Evolutionary conservation across 768 basidiomycete species (phyloP).

Genomic region (Lactarius deliciosus): DNA sequence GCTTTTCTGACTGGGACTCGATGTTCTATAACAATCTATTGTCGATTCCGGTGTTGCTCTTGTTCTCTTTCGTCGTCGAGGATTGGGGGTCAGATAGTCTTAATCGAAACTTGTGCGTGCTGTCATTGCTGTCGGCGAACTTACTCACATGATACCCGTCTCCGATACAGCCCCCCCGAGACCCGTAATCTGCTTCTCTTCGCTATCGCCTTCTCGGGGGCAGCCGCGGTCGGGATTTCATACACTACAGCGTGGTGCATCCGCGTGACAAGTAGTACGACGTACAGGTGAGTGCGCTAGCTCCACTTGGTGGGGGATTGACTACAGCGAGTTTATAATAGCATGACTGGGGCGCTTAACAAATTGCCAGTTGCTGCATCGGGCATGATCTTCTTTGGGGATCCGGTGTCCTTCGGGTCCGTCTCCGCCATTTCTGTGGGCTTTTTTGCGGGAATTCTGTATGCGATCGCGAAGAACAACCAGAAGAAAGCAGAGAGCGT

Average conservation of each 20-base stretch:
- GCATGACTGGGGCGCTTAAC: slow-evolving; percentile 97
- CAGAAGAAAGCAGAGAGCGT: slow-evolving; percentile 76
- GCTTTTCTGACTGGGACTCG: slow-evolving; percentile 97
- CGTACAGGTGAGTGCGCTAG: slow-evolving; percentile 73
- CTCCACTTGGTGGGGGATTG: slow-evolving; percentile 7
- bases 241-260: slow-evolving; percentile 99
- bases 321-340: slow-evolving; percentile 39
- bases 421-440: slow-evolving; percentile 86
- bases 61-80: slow-evolving; percentile 83
- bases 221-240: slow-evolving; percentile 95
- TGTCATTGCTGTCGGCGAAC: neutral
- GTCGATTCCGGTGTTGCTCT: slow-evolving; percentile 84
- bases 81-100: slow-evolving; percentile 86
- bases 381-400: slow-evolving; percentile 98
- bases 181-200: slow-evolving; percentile 75
- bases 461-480: slow-evolving; percentile 92
- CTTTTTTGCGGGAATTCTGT: slow-evolving; percentile 88
- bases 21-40: slow-evolving; percentile 99
- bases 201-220: slow-evolving; percentile 95
- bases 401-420: slow-evolving; percentile 82
- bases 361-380: slow-evolving; percentile 98
- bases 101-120: slow-evolving; percentile 79
- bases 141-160: slow-evolving; percentile 3
- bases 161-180: slow-evolving; percentile 65
- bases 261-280: slow-evolving; percentile 92